Percentiles rank a stretch among this genome's conserved stretches.
Conservation (phyloP, 1,284 basidiomycete species). For the Moesziomyces aphidis region DNA sequence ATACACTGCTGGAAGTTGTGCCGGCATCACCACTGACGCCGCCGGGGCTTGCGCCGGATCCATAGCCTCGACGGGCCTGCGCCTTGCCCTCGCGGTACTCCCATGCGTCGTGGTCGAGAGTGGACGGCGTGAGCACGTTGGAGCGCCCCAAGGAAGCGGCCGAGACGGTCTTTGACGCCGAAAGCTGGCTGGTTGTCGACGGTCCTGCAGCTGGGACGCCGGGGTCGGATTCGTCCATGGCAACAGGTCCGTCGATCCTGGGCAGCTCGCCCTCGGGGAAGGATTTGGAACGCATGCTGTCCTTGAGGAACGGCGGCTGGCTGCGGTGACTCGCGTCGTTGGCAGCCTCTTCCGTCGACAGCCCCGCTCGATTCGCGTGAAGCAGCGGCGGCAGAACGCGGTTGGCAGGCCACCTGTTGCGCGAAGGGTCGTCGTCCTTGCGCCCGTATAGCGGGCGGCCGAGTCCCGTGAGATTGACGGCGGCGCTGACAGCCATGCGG, state of each 20-base stretch:
- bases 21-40: constrained; percentile 32
- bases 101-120: constrained; percentile 52
- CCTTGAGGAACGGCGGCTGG: constrained; percentile 35
- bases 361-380: constrained; percentile 11
- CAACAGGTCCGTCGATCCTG: constrained; percentile 17
- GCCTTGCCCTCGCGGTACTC: constrained; percentile 59
- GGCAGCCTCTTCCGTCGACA: constrained; percentile 1
- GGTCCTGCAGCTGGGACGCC: constrained; percentile 5
- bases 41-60: constrained; percentile 41
- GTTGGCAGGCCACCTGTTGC: constrained; percentile 30
- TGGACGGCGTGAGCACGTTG: constrained; percentile 41
- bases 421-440: constrained; percentile 22
- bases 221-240: constrained; percentile 23
- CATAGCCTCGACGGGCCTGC: constrained; percentile 41
- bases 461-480: constrained; percentile 43
- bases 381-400: constrained; percentile 43
- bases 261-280: constrained; percentile 44
- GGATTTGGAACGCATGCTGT: constrained; percentile 38
- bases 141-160: constrained; percentile 24
- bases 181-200: constrained; percentile 14
- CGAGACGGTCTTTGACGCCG: constrained; percentile 12
- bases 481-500: constrained; percentile 44
- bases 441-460: constrained; percentile 40
- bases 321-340: constrained; percentile 6
- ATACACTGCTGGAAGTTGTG: constrained; percentile 41